phyloP scores from a whole-genome alignment of 192 early-diverging fungal genomes.

The Entomortierella chlamydospora region DNA sequence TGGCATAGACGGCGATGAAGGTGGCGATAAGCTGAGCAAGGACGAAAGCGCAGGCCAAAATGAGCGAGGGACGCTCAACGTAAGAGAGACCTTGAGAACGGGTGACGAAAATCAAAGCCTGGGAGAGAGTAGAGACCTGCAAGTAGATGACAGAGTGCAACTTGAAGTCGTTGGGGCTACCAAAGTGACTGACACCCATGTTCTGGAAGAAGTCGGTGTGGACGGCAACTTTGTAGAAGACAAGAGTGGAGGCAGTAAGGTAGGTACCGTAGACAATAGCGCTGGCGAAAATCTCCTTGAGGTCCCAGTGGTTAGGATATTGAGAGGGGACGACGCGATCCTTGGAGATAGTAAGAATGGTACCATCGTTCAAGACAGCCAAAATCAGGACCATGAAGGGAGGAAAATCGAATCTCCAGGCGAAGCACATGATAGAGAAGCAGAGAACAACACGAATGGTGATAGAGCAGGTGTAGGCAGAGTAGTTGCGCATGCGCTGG shows the following conservation, averaged over 20 bases:
- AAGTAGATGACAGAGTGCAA: constrained; percentile 84
- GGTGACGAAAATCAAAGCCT: constrained; percentile 83
- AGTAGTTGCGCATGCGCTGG: constrained; percentile 95
- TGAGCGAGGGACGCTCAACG: constrained; percentile 76
- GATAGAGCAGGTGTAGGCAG: constrained; percentile 92
- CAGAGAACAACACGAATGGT: constrained; percentile 83
- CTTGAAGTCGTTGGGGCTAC: constrained; percentile 68
- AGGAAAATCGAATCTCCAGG: constrained; percentile 86
- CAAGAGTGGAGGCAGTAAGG: constrained; percentile 83
- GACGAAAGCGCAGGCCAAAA: constrained; percentile 74
- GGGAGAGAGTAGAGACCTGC: constrained; percentile 83
- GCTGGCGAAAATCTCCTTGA: constrained; percentile 87
- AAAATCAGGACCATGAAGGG: constrained; percentile 89
- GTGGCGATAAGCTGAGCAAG: constrained; percentile 79
- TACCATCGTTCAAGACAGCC: constrained; percentile 92
- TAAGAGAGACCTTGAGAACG: constrained; percentile 82
- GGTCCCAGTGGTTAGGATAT: constrained; percentile 89
- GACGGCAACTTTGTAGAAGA: constrained; percentile 72
- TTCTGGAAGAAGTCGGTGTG: constrained; percentile 75
- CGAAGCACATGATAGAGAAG: constrained; percentile 79
- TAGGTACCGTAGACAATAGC: constrained; percentile 90
- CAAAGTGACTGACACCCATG: constrained; percentile 62
- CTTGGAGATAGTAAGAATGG: constrained; percentile 92
- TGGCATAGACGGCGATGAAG: constrained; percentile 86
- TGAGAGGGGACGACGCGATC: constrained; percentile 86